phyloP scores from a whole-genome alignment of 169 alveolate species.

The Fabrea salina region DNA sequence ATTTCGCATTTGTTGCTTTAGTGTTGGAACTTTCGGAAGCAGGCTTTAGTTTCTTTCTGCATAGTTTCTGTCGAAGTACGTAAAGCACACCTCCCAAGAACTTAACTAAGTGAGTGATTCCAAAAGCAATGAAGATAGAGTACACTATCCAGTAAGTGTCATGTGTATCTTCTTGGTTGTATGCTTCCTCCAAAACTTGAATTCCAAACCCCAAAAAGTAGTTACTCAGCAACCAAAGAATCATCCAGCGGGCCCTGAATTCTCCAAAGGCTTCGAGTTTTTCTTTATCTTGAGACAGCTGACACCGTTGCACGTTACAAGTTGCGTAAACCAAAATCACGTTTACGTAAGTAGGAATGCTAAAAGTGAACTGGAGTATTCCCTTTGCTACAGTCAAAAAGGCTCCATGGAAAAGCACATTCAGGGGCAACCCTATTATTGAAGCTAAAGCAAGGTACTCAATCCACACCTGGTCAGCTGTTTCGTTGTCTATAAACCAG shows the following conservation, averaged over 20 bases:
- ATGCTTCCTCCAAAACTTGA: background rate
- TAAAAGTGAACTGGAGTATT: slow-evolving; percentile 33
- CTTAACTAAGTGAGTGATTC: background rate
- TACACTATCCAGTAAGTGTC: background rate
- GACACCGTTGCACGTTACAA: slow-evolving; percentile 52
- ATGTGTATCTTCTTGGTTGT: too few relatives aligned
- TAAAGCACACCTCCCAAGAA: background rate
- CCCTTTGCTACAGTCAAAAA: background rate
- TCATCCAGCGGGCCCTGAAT: background rate
- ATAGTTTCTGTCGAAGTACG: background rate
- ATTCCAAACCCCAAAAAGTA: background rate
- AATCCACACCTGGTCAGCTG: too few relatives aligned
- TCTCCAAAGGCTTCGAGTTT: slow-evolving; percentile 17
- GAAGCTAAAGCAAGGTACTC: too few relatives aligned
- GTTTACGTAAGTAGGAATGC: slow-evolving; percentile 60
- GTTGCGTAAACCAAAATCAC: slow-evolving; percentile 52
- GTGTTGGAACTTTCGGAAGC: too few relatives aligned
- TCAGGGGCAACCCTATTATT: too few relatives aligned
- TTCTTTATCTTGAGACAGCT: background rate
- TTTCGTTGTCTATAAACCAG: too few relatives aligned
- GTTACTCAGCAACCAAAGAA: slow-evolving; percentile 5
- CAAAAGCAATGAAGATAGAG: background rate
- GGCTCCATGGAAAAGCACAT: background rate
- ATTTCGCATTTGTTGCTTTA: too few relatives aligned
- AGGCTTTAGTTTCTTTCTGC: too few relatives aligned